Evolutionary conservation across 1,284 basidiomycete species (phyloP), one percentile per base, ranked within the genome.

Genomic region (Irpex sp.): DNA sequence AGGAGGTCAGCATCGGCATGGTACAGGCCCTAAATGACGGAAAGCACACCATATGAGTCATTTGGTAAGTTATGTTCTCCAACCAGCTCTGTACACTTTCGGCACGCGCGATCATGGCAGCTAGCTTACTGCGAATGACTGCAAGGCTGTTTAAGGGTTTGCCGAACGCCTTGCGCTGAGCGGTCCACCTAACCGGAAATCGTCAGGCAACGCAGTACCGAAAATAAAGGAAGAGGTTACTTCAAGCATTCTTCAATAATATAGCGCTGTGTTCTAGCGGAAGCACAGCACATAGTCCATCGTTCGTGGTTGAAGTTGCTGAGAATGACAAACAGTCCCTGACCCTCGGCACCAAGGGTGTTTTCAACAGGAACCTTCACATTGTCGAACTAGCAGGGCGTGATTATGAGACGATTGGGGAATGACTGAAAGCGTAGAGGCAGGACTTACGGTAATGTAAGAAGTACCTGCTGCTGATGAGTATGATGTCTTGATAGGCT

Each of bases 11-110:
- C 26, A 8, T 5, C 4, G 26, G n/a, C n/a, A n/a, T 19, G 4
- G 9, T 3, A 33, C 2, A 31, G 33, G 2, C 19, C 6, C 9
- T 3, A 7, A 35, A 5, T 11, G 3, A 51, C 15, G 37, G 36
- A 21, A 9, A 19, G 15, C 70, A 59, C 11, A 84, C 85, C 93
- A 95, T 95, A 69, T 95, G 88, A 73, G 84, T 88, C 95, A 97
- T 97, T 76, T 97, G 95, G 74, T 90, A 88, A 0, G 94, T 96
- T 65, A 97, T 79, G 71, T 86, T 90, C 78, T 98, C 95, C 31
- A 97, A 78, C 94, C 94, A 97, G 56, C 84, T 86, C 72, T 97
- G 95, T 19, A 82, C 82, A 3, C 86, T 85, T 76, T 96, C 93
- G 39, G 85, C 83, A 63, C 93, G 88, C 21, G 91, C 85, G 64